A percentile compares a stretch with the other conserved stretches of the same genome.
These are phyloP conservation scores for Bimuria novae-zelandiae DNA, from an alignment of 2,329 filamentous ascomycete species.

Conservation along the genomic window DNA sequence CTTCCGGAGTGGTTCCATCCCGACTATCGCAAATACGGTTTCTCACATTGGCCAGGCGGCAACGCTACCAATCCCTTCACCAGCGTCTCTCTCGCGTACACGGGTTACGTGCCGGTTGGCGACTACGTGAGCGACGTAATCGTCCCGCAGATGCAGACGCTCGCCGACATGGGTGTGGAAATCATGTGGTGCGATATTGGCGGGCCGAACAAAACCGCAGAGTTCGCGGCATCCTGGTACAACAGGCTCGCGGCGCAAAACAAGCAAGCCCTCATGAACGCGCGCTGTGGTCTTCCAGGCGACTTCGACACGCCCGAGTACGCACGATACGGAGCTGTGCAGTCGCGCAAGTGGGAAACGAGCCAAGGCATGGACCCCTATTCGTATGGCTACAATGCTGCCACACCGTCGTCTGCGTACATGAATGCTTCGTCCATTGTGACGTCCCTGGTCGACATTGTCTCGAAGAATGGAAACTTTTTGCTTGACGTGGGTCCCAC, in stretches of 20 bases:
- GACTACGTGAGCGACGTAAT: constrained; percentile 51
- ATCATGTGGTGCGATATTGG: constrained; percentile 57
- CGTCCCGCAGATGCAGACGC: constrained; percentile 51
- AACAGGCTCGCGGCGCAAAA: constrained; percentile 50
- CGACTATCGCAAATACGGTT: constrained; percentile 49
- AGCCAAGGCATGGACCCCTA: constrained; percentile 65
- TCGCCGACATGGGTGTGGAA: constrained; percentile 48
- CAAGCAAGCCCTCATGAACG: constrained; percentile 60
- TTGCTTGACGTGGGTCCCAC: constrained; percentile 61
- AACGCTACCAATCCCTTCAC: constrained; percentile 53
- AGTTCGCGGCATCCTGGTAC: constrained; percentile 51
- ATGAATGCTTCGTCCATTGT: constrained; percentile 59
- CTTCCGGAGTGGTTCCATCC: constrained; percentile 55
- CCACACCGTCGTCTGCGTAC: constrained; percentile 55
- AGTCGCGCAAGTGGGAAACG: constrained; percentile 63
- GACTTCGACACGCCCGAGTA: constrained; percentile 69
- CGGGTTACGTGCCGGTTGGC: constrained; percentile 48
- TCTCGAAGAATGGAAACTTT: constrained; percentile 62
- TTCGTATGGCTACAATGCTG: constrained; percentile 63
- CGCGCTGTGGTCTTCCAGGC: constrained; percentile 59
- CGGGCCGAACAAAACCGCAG: constrained; percentile 49
- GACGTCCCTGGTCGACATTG: constrained; percentile 56
- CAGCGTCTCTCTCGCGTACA: constrained; percentile 49
- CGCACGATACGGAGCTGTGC: constrained; percentile 54
- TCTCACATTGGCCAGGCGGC: constrained; percentile 48